These are phyloP conservation scores for Cyclotella distinguenda DNA, from an alignment of 108 stramenopile genomes.

Conservation along the genomic window DNA sequence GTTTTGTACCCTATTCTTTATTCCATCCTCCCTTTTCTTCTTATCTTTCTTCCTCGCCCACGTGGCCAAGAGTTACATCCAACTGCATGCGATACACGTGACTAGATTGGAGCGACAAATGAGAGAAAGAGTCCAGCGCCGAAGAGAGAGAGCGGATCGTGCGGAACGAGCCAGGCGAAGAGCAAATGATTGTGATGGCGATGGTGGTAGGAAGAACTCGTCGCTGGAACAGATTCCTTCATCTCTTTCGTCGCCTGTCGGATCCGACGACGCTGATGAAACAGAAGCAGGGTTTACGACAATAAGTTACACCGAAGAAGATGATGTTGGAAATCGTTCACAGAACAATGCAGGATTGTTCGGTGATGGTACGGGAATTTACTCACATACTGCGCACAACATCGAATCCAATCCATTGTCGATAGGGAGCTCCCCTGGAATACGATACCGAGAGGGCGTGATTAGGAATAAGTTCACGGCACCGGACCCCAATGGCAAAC, in stretches of 20 bases:
- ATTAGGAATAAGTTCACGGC: conserved; percentile 36
- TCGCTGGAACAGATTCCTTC: background rate
- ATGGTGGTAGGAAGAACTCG: conserved; percentile 2
- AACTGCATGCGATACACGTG: conserved; percentile 71
- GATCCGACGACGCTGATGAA: conserved; percentile 15
- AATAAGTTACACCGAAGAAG: conserved; percentile 45
- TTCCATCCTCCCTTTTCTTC: conserved; percentile 82
- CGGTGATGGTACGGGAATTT: conserved; percentile 31
- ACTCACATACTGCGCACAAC: conserved; percentile 3
- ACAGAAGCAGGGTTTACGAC: conserved; percentile 39
- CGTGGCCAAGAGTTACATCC: conserved; percentile 83
- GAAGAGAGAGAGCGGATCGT: conserved; percentile 52
- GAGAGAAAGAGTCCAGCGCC: conserved; percentile 53
- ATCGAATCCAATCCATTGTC: conserved; percentile 27
- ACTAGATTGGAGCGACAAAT: conserved; percentile 63
- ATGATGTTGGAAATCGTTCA: conserved; percentile 2
- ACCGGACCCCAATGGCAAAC: conserved; percentile 26
- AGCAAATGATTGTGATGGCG: conserved; percentile 9
- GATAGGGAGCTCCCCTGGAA: conserved; percentile 22
- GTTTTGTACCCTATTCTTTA: conserved; percentile 79
- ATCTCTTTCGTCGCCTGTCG: conserved; percentile 4
- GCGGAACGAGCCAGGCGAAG: conserved; percentile 24
- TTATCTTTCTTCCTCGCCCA: conserved; percentile 73
- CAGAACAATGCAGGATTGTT: conserved; percentile 27
- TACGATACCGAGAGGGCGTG: conserved; percentile 41